phyloP scores from a whole-genome alignment of 805 yeast species.

The Peterozyma xylosa region DNA sequence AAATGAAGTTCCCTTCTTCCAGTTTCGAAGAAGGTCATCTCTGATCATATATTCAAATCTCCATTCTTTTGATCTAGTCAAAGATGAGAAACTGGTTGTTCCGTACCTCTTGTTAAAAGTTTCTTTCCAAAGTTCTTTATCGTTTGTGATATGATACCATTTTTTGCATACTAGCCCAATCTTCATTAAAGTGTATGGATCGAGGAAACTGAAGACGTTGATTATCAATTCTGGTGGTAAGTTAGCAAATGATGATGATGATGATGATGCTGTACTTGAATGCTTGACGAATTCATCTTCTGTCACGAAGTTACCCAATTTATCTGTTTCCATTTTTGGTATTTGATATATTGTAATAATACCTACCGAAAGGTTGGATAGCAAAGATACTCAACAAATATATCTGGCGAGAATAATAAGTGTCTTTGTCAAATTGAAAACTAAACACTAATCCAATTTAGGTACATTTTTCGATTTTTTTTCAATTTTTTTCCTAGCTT shows the following conservation, averaged over 20 bases:
- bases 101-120: constrained; percentile 34
- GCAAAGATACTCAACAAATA: no score
- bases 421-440: no score
- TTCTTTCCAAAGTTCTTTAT: constrained; percentile 39
- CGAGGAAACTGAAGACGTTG: constrained; percentile 35
- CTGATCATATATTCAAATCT: constrained; percentile 37
- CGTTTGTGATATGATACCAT: constrained; percentile 38
- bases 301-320: no score
- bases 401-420: no score
- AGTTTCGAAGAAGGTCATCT: constrained; percentile 23
- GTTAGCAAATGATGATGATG: constrained; percentile 11
- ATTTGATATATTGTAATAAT: no score
- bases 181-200: constrained; percentile 32
- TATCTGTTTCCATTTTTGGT: no score
- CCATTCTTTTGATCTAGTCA: constrained; percentile 38
- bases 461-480: no score
- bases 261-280: background rate
- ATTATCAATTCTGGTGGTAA: constrained; percentile 43
- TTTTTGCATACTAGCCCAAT: constrained; percentile 37
- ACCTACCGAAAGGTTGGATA: no score
- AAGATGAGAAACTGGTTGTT: constrained; percentile 32
- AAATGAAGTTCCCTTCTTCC: constrained; percentile 28
- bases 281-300: no score
- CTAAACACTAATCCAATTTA: no score
- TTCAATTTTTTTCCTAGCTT: no score